Evolutionary conservation across 768 basidiomycete genomes (phyloP).

Genomic region (Panellus pusillus): DNA sequence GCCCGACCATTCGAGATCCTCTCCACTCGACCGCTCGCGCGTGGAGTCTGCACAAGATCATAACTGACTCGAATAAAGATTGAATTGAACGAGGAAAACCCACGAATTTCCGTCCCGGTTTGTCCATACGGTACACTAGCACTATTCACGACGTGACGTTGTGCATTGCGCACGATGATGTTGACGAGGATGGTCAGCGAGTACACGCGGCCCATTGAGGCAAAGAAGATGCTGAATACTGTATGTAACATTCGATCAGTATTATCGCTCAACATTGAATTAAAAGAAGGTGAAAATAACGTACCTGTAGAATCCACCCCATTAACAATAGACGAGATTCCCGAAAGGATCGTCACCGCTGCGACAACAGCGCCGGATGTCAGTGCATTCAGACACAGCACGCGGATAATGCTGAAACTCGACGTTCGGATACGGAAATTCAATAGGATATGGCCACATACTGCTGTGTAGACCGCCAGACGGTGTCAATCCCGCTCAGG

Average conservation of each 20-base stretch:
- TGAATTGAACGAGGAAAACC: too few relatives aligned
- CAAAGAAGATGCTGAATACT: slow-evolving; percentile 16
- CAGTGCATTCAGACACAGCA: slow-evolving; percentile 7
- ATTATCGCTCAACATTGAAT: too few relatives aligned
- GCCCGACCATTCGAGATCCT: too few relatives aligned
- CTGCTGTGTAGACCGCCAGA: slow-evolving; percentile 10
- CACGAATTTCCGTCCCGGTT: too few relatives aligned
- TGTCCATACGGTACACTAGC: too few relatives aligned
- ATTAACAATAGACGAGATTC: background rate
- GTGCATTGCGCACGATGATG: slow-evolving; percentile 4
- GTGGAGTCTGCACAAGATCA: too few relatives aligned
- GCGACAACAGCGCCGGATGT: slow-evolving; percentile 12
- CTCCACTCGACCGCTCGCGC: too few relatives aligned
- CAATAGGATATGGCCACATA: background rate
- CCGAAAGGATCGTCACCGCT: slow-evolving; percentile 6
- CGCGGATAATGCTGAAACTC: slow-evolving; percentile 1
- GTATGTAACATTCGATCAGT: background rate
- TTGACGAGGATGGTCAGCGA: slow-evolving; percentile 12
- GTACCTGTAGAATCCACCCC: background rate
- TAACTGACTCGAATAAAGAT: too few relatives aligned
- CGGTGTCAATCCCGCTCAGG: background rate
- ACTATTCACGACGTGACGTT: too few relatives aligned
- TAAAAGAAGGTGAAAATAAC: background rate
- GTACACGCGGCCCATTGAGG: slow-evolving; percentile 15
- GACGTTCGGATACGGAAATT: background rate